phyloP scores from a whole-genome alignment of 345 rosid genomes.

The Lenwebbia sp. region DNA sequence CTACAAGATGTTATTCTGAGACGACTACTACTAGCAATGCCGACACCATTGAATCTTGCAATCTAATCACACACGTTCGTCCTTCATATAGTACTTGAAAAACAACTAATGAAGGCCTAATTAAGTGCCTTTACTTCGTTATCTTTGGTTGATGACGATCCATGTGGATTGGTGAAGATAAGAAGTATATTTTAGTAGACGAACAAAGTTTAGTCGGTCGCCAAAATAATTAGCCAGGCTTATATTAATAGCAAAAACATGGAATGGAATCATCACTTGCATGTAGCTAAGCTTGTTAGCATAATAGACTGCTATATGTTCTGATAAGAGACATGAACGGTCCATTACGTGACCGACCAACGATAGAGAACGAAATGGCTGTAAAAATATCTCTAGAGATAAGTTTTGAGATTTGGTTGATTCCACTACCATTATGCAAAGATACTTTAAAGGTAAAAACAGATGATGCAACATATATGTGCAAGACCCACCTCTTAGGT shows the following conservation, averaged over 20 bases:
- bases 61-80: not conserved
- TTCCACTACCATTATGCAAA: too few relatives aligned
- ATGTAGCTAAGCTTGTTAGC: not conserved
- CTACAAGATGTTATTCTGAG: not conserved
- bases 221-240: not conserved
- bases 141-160: not conserved
- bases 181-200: not conserved
- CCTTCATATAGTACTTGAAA: not conserved
- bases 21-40: not conserved
- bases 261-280: not conserved
- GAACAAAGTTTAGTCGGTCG: not conserved
- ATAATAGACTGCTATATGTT: not conserved
- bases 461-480: too few relatives aligned
- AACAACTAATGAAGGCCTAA: not conserved
- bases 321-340: not conserved
- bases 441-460: too few relatives aligned
- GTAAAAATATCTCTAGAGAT: not conserved
- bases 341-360: not conserved
- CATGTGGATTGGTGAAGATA: not conserved
- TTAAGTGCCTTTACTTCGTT: not conserved
- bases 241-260: not conserved
- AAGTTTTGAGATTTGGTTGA: not conserved
- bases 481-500: too few relatives aligned
- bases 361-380: not conserved
- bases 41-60: not conserved